These are phyloP conservation scores for Trichoderma sp. DNA, from an alignment of 2,329 filamentous ascomycete genomes.

Conservation along the genomic window DNA sequence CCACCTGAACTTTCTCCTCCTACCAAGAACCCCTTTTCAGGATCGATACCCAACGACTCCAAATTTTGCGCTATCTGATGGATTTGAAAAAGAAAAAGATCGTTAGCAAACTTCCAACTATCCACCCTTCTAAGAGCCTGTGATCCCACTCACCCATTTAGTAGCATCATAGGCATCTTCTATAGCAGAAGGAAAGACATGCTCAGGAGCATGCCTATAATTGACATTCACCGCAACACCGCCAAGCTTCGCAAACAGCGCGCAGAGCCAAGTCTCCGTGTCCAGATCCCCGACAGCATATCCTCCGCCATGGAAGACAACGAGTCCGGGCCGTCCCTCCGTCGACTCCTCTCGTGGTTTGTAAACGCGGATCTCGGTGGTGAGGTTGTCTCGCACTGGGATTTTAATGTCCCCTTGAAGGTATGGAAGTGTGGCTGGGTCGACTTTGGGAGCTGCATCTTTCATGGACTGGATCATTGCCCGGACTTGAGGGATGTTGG, in stretches of 20 bases:
- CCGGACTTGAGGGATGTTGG: constrained; percentile 26
- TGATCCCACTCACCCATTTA: constrained; percentile 25
- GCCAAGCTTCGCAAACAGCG: constrained; percentile 28
- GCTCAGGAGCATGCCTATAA: constrained; percentile 32
- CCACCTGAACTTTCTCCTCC: constrained; percentile 32
- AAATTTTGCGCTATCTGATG: constrained; percentile 21
- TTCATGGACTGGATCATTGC: constrained; percentile 23
- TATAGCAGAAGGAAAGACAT: constrained; percentile 30
- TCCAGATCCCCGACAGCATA: constrained; percentile 30
- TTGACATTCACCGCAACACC: constrained; percentile 26
- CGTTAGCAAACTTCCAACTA: neutral
- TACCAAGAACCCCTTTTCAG: constrained; percentile 28
- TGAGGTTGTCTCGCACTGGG: constrained; percentile 25
- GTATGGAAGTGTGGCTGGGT: constrained; percentile 24
- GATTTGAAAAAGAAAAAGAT: neutral
- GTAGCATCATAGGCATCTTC: constrained; percentile 32
- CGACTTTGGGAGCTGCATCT: constrained; percentile 12
- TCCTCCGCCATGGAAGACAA: constrained; percentile 32
- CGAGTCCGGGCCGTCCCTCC: constrained; percentile 22
- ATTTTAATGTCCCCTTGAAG: constrained; percentile 27
- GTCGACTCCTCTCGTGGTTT: constrained; percentile 22
- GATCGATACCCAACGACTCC: constrained; percentile 27
- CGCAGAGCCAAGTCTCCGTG: constrained; percentile 28
- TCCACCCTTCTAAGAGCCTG: neutral
- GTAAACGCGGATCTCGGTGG: constrained; percentile 26